Evolutionary conservation across 2,329 filamentous ascomycete species (phyloP), one percentile per base, ranked within the genome.

Genomic region (Microcyclospora tardicrescens): DNA sequence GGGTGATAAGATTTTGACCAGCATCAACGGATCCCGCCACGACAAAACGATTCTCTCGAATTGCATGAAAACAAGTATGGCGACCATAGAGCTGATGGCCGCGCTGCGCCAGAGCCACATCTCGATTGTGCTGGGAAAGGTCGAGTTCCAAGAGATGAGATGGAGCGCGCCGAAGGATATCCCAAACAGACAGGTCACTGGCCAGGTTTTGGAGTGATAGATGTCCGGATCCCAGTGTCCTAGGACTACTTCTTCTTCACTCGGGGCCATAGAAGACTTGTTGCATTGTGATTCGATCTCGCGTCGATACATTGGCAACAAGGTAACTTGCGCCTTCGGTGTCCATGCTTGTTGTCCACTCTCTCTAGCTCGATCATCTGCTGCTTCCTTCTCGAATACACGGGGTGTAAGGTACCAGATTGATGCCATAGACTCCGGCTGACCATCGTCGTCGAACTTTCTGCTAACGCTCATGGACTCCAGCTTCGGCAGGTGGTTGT

Each of bases 371-470:
- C 19, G 19, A 24, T 24, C 19, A 24, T 24, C 19, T 24, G 19
- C 19, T 8, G 19, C 30, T 35, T 36, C 39, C 28, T 44, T 19
- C 33, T 58, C 54, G 42, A 58, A 58, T 19, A 58, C 48, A 11
- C 55, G 47, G 28, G 53, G 54, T 16, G 52, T 58, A 12, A 58
- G 50, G 30, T 45, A 39, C 56, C 54, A 59, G 12, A 56, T 46
- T 16, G 37, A 48, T 41, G 50, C 49, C 10, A 51, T 35, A 3
- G 54, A 52, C 31, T 48, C 39, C 12, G 35, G 36, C 3, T 42
- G 37, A 11, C 47, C 47, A 32, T 57, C 52, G 34, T 52, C 36
- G 37, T 59, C 57, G 33, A 57, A 60, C 13, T 36, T 43, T 33
- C 45, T 47, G 35, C 46, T 53, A 10, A 59, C 40, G 10, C 47